Evolutionary conservation across 2,329 filamentous ascomycete genomes (phyloP).

Genomic region (Fusarium agapanthi): DNA sequence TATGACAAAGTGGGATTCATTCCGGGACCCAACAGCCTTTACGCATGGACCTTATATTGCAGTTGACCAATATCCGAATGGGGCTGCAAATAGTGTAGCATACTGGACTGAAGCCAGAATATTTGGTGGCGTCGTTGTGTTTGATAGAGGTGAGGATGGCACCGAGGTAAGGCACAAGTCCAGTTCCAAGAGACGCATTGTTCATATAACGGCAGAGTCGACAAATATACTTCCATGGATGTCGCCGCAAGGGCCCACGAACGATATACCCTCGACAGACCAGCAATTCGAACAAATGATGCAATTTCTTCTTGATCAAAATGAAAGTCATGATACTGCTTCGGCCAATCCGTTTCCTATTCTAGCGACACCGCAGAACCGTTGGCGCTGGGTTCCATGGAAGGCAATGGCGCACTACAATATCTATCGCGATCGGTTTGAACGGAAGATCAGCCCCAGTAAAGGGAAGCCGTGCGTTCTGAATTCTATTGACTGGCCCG

Average conservation of each 20-base stretch:
- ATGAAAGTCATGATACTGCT: background rate
- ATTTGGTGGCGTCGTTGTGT: slow-evolving; percentile 10
- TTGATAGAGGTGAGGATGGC: slow-evolving; percentile 2
- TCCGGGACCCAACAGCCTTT: background rate
- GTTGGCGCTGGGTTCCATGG: slow-evolving; percentile 15
- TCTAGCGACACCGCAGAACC: background rate
- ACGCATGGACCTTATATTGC: background rate
- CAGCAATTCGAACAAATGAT: background rate
- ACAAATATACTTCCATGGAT: slow-evolving; percentile 2
- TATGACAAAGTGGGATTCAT: background rate
- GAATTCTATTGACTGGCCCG: background rate
- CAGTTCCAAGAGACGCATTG: accelerated
- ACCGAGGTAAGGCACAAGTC: background rate
- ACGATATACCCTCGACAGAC: slow-evolving; percentile 2
- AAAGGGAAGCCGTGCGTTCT: background rate
- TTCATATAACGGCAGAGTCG: background rate
- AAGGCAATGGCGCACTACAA: background rate
- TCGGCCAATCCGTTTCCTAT: background rate
- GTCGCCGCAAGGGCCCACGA: background rate
- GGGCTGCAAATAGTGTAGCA: background rate
- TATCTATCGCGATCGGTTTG: slow-evolving; percentile 9
- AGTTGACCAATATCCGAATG: slow-evolving; percentile 3
- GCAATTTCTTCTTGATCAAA: background rate
- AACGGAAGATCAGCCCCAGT: background rate
- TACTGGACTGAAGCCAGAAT: slow-evolving; percentile 23